Conservation (phyloP, 352 stramenopile species). For the Globisporangium paroecandrum region DNA sequence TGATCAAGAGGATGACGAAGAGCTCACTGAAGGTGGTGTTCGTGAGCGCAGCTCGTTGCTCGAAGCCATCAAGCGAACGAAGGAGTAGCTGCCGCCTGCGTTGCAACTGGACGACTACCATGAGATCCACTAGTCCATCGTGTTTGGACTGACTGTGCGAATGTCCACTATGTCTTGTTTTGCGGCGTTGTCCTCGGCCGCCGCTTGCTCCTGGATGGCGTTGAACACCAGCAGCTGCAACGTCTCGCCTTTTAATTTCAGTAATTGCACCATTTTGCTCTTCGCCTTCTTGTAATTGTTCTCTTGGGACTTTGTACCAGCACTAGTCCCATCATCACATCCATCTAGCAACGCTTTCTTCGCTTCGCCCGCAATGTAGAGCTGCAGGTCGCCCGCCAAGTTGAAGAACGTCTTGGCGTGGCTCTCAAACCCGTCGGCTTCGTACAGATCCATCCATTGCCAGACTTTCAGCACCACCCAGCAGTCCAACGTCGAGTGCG, state of each 20-base stretch:
- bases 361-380: slow-evolving; percentile 44
- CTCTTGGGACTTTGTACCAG: slow-evolving; percentile 19
- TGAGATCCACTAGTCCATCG: slow-evolving; percentile 27
- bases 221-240: slow-evolving; percentile 59
- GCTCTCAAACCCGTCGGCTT: slow-evolving; percentile 40
- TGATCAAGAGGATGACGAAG: neutral
- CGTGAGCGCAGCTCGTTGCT: slow-evolving; percentile 19
- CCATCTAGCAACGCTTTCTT: neutral
- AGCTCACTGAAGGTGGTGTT: neutral
- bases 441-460: slow-evolving; percentile 58
- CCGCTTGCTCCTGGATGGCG: slow-evolving; percentile 27
- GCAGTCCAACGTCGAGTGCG: slow-evolving; percentile 28
- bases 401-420: slow-evolving; percentile 46
- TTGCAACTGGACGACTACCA: slow-evolving; percentile 28
- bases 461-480: slow-evolving; percentile 46
- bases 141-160: neutral
- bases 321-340: neutral
- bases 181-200: slow-evolving; percentile 22
- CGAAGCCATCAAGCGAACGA: slow-evolving; percentile 28
- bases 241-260: slow-evolving; percentile 59
- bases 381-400: slow-evolving; percentile 37
- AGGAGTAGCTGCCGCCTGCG: slow-evolving; percentile 20
- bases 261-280: slow-evolving; percentile 38
- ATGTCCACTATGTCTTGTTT: neutral
- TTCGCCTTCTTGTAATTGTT: slow-evolving; percentile 33